These are phyloP conservation scores for Skeletonema grethae DNA, from an alignment of 108 stramenopile genomes.

Conservation along the genomic window DNA sequence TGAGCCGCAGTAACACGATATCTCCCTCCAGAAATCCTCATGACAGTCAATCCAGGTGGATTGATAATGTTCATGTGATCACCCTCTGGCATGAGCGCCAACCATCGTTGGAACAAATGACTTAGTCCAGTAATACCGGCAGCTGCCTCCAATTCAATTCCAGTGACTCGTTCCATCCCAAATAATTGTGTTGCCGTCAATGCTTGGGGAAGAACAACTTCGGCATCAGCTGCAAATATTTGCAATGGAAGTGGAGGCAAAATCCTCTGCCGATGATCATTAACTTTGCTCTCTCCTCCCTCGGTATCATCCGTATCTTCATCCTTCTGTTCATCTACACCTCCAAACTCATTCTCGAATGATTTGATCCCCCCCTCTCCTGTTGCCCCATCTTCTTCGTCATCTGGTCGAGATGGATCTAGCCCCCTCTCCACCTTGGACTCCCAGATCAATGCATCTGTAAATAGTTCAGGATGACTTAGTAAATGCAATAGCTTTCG, in stretches of 20 bases:
- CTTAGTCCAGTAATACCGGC: constrained; percentile 76
- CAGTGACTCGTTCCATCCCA: constrained; percentile 80
- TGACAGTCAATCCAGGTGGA: constrained; percentile 89
- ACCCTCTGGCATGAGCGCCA: constrained; percentile 89
- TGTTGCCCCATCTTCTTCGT: constrained; percentile 46
- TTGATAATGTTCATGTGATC: constrained; percentile 89
- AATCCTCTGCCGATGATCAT: constrained; percentile 25
- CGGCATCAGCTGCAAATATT: constrained; percentile 86
- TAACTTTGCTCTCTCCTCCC: neutral
- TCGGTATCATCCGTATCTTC: neutral
- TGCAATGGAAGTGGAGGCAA: constrained; percentile 68
- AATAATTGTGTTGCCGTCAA: constrained; percentile 86
- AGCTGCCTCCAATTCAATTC: constrained; percentile 89
- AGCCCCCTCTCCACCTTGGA: constrained; percentile 21
- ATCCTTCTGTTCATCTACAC: constrained; percentile 1
- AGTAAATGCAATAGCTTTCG: constrained; percentile 68
- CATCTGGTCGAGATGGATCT: constrained; percentile 51
- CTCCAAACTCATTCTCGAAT: constrained; percentile 2
- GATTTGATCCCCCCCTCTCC: constrained; percentile 14
- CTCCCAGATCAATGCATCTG: constrained; percentile 59
- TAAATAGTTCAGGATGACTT: constrained; percentile 77
- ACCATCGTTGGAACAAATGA: constrained; percentile 81
- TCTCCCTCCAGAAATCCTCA: constrained; percentile 86
- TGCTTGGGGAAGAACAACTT: constrained; percentile 86
- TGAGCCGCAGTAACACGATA: constrained; percentile 91